These are phyloP conservation scores for Cystobasidium sp. DNA, from an alignment of 1,284 basidiomycete genomes.

Conservation along the genomic window DNA sequence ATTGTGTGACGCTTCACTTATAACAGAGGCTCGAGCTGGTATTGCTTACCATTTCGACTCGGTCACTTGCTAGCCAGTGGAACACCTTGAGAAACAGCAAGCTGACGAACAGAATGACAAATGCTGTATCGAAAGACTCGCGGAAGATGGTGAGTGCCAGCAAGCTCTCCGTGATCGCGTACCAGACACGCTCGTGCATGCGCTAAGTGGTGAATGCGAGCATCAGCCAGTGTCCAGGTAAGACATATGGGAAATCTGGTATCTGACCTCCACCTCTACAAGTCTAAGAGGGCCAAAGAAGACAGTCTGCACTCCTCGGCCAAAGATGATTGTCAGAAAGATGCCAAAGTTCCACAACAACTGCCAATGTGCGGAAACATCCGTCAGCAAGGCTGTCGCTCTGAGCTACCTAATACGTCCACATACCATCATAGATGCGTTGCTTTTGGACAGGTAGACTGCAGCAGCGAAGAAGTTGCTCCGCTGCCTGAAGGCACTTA, in stretches of 20 bases:
- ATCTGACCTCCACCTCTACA: constrained; percentile 82
- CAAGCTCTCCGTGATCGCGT: constrained; percentile 93
- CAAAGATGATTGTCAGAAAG: constrained; percentile 74
- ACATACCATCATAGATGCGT: constrained; percentile 81
- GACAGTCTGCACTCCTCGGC: constrained; percentile 77
- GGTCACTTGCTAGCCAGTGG: constrained; percentile 93
- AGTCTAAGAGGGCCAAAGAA: constrained; percentile 90
- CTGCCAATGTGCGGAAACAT: constrained; percentile 59
- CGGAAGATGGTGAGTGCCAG: constrained; percentile 96
- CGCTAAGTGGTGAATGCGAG: constrained; percentile 63
- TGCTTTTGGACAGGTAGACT: constrained; percentile 89
- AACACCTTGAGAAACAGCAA: constrained; percentile 95
- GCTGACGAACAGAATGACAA: constrained; percentile 88
- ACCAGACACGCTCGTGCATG: constrained; percentile 93
- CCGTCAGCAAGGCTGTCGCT: too few species aligned
- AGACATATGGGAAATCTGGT: not conserved
- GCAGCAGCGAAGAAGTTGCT: constrained; percentile 94
- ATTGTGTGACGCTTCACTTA: not conserved
- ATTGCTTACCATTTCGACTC: constrained; percentile 85
- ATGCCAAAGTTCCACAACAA: constrained; percentile 91
- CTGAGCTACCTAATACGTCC: constrained; percentile 60
- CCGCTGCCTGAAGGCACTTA: constrained; percentile 78
- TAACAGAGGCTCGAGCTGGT: not conserved
- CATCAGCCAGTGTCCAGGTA: constrained; percentile 12
- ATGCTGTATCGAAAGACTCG: constrained; percentile 69